These are phyloP conservation scores for Penicillium fimorum DNA, from an alignment of 495 filamentous ascomycete genomes.

Conservation along the genomic window DNA sequence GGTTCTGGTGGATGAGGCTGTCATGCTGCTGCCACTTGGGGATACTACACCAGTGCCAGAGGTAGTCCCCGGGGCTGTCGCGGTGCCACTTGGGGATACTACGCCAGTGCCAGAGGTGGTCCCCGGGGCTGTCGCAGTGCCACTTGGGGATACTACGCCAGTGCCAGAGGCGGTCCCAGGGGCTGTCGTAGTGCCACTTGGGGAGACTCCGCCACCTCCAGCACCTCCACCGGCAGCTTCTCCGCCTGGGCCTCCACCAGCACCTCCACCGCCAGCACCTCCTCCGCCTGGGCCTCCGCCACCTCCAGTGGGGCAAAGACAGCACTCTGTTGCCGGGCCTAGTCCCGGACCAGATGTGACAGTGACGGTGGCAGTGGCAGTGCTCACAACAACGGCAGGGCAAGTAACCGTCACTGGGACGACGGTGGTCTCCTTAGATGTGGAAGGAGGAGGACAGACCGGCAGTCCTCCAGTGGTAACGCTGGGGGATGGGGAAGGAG, in stretches of 20 bases:
- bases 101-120: background rate
- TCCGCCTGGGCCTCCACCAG: background rate
- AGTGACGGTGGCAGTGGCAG: slow-evolving; percentile 1
- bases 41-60: background rate
- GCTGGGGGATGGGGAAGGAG: background rate
- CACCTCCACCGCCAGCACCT: background rate
- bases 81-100: background rate
- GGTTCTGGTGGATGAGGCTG: background rate
- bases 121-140: background rate
- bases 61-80: background rate
- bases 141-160: background rate
- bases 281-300: background rate
- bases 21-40: slow-evolving; percentile 1
- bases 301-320: background rate
- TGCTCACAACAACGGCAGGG: background rate
- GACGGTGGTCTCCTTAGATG: background rate
- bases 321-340: background rate
- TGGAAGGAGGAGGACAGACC: background rate
- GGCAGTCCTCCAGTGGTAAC: background rate
- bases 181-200: background rate
- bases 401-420: slow-evolving; percentile 6
- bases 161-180: background rate
- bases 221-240: background rate
- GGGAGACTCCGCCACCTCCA: background rate
- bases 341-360: slow-evolving; percentile 1